Conservation (phyloP, 2,329 filamentous ascomycete species). For the Diaporthe vexans region DNA sequence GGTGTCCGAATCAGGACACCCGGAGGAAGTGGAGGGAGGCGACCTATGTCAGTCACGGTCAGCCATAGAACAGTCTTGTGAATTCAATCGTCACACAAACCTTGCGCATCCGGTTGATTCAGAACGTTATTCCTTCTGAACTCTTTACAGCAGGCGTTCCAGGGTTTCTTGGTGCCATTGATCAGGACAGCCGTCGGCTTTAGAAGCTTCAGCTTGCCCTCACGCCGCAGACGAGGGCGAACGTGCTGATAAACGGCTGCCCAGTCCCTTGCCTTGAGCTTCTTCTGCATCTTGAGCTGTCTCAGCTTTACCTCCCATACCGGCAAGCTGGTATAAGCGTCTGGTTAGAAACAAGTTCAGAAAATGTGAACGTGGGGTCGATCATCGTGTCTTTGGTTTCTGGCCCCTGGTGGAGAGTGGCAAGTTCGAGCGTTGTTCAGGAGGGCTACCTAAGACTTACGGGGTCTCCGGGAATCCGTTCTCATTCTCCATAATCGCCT, state of each 20-base stretch:
- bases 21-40: conserved; percentile 1
- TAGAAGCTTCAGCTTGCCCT: neutral
- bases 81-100: neutral
- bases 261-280: conserved; percentile 4
- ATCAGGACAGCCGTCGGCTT: neutral
- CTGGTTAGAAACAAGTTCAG: neutral
- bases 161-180: conserved; percentile 1
- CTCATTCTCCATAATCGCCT: conserved; percentile 6
- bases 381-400: neutral
- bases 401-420: neutral
- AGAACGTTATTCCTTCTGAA: neutral
- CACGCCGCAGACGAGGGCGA: neutral
- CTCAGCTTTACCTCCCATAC: conserved; percentile 10
- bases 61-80: neutral
- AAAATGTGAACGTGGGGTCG: neutral
- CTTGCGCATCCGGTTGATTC: neutral
- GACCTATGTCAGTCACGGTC: neutral
- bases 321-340: rapidly evolving
- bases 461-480: neutral
- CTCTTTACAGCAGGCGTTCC: neutral
- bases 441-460: neutral
- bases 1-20: conserved; percentile 1
- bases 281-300: conserved; percentile 7
- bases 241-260: neutral
- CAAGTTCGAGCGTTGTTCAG: neutral